Evolutionary conservation across 108 stramenopile genomes (phyloP), one percentile per base, ranked within the genome.

Genomic region (Seminavis robusta): DNA sequence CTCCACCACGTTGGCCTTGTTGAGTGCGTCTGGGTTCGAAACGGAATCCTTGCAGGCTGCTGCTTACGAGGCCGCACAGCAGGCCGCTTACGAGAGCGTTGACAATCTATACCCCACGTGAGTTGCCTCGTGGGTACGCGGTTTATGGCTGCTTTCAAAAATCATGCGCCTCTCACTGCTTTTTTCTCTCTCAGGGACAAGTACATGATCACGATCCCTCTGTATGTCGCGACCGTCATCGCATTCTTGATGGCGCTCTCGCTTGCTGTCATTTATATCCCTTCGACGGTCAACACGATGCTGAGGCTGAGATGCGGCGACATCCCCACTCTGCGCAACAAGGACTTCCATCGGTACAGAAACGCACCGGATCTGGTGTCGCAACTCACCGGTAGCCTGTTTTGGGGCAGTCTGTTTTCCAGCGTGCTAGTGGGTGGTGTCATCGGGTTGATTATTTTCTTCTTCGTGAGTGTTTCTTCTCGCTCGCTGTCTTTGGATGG

Each of bases 281-380:
- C 44, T n/a, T n/a, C n/a, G n/a, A n/a, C n/a, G n/a, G n/a, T n/a
- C n/a, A n/a, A n/a, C 25, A 79, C 72, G 8, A 39, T 67, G 16
- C 30, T 79, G 10, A 58, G 67, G 52, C 54, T 61, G 20, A 63
- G 73, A 17, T 60, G 45, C 27, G 73, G 73, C 13, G 51, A 56
- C 9, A 47, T 74, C 27, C 48, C 59, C n/a, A 31, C 65, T 5
- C 25, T 79, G 36, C 31, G 44, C 2, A 52, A 66, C 47, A 21
- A 26, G 13, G 24, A 52, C 10, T 73, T 78, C 36, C 13, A 49
- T 20, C 24, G 33, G n/a, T 63, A 56, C 25, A 32, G 76, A 8
- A 6, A 13, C 4, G 43, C 39, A 20, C 63, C 56, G 6, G 63
- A 65, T 40, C 36, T 8, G 8, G 54, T 56, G 54, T 23, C 38